A percentile compares a stretch with the other conserved stretches of the same genome.
phyloP scores from a whole-genome alignment of 345 rosid genomes.

The Chamaenerion angustifolium region DNA sequence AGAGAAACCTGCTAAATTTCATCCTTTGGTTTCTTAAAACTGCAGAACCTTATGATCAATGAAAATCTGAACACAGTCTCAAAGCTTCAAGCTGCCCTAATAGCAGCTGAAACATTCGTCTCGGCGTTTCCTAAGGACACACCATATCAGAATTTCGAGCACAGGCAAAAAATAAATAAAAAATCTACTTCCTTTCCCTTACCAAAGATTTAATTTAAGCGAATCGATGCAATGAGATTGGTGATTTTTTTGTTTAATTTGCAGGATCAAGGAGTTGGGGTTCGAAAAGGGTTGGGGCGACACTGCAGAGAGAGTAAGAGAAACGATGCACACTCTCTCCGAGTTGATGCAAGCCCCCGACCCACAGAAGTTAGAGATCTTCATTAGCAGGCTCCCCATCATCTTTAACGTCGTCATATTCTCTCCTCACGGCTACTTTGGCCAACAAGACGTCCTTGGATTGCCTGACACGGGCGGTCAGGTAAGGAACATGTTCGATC shows the following conservation, averaged over 20 bases:
- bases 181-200: background rate
- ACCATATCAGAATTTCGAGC: conserved; percentile 47
- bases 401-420: conserved; percentile 73
- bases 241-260: background rate
- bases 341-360: conserved; percentile 46
- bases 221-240: no score
- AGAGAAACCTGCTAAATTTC: background rate
- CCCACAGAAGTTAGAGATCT: conserved; percentile 32
- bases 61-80: conserved; percentile 38
- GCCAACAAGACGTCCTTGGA: conserved; percentile 83
- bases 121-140: conserved; percentile 41
- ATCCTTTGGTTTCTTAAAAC: background rate
- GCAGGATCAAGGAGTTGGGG: conserved; percentile 37
- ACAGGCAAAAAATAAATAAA: conserved; percentile 24
- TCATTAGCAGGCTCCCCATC: conserved; percentile 62
- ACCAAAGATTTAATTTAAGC: background rate
- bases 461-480: conserved; percentile 60
- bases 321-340: conserved; percentile 37
- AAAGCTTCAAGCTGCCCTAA: conserved; percentile 54
- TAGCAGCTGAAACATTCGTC: conserved; percentile 30
- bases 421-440: conserved; percentile 89
- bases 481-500: no score
- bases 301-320: conserved; percentile 30
- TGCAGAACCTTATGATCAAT: conserved; percentile 66
- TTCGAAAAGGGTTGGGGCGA: conserved; percentile 62